Conservation (phyloP, 345 rosid species). For the Psidium guajava region DNA sequence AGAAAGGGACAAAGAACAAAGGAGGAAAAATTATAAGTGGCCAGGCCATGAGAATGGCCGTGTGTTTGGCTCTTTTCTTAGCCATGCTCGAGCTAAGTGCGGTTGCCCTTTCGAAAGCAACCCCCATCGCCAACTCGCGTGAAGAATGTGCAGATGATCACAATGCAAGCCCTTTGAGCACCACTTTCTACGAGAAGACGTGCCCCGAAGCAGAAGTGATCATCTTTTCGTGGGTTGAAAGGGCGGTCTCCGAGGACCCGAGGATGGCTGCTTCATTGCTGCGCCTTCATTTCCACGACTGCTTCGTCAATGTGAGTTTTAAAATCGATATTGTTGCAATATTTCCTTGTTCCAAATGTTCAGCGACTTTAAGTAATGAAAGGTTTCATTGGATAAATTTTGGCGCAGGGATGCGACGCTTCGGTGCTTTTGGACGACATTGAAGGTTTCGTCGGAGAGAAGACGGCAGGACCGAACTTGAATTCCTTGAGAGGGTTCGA, state of each 20-base stretch:
- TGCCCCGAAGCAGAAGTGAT: slow-evolving; percentile 66
- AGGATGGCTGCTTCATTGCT: slow-evolving; percentile 75
- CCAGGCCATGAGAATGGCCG: neutral
- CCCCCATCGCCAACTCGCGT: slow-evolving; percentile 13
- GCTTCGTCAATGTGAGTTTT: slow-evolving; percentile 62
- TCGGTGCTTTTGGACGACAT: slow-evolving; percentile 72
- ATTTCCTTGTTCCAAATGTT: neutral
- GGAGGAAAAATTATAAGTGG: neutral
- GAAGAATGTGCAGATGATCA: slow-evolving; percentile 36
- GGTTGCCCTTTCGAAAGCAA: slow-evolving; percentile 5
- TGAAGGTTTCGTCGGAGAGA: slow-evolving; percentile 51
- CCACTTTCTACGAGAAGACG: slow-evolving; percentile 30
- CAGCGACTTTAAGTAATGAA: neutral
- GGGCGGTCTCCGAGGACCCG: slow-evolving; percentile 44
- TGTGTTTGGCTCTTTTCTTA: neutral
- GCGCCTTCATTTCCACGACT: slow-evolving; percentile 77
- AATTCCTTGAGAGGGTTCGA: slow-evolving; percentile 84
- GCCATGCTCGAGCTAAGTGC: neutral
- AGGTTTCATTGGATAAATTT: neutral
- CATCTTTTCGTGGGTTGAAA: slow-evolving; percentile 50
- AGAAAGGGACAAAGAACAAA: neutral
- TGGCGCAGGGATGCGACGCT: slow-evolving; percentile 68
- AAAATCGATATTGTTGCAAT: neutral
- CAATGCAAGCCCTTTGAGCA: slow-evolving; percentile 30
- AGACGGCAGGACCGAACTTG: slow-evolving; percentile 70